Evolutionary conservation across 345 rosid genomes (phyloP), one percentile per base, ranked within the genome.

Genomic region (Gossypium raimondii): DNA sequence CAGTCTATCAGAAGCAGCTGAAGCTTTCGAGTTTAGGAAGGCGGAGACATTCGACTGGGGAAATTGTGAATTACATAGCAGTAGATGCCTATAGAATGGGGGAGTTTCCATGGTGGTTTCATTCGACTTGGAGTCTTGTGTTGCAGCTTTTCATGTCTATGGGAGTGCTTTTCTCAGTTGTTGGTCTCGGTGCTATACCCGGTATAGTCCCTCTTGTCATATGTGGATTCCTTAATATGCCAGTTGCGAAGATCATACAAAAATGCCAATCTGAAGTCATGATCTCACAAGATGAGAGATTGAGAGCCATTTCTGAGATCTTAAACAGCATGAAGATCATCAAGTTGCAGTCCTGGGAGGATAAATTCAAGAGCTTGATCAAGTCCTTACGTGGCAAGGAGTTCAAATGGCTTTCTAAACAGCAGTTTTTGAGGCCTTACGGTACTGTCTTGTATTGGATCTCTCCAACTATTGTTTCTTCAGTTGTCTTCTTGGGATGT

Each of bases 51-150:
- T 88, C 97, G 18, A 76, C 90, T 1, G 97, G 97, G 0, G 94
- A 93, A 83, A 87, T 91, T 67, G 89, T 87, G 76, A 93, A 91
- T 64, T 91, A 86, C 38, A 88, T 93, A 7, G 87, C 92, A 0
- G 90, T 93, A 72, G 98, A 93, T 82, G 93, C 93, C 0, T 89
- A 91, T 64, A 78, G 90, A 47, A 93, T 93, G 92, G 94, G 92
- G 17, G 98, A 91, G 59, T 87, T 85, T 52, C 83, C 85, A 11
- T 88, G 87, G 89, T 93, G 98, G 98, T 88, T 91, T 69, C 97
- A 93, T 73, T 74, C 77, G 0, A 71, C 83, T 10, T 89, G 97
- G 92, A 87, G 84, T 68, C 72, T 81, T 11, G 52, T 71, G 0
- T 73, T 89, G 48, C 97, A 89, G 78, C 86, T 92, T 45, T 78